phyloP scores from a whole-genome alignment of 768 basidiomycete genomes.

The Phaffia tasmanica region DNA sequence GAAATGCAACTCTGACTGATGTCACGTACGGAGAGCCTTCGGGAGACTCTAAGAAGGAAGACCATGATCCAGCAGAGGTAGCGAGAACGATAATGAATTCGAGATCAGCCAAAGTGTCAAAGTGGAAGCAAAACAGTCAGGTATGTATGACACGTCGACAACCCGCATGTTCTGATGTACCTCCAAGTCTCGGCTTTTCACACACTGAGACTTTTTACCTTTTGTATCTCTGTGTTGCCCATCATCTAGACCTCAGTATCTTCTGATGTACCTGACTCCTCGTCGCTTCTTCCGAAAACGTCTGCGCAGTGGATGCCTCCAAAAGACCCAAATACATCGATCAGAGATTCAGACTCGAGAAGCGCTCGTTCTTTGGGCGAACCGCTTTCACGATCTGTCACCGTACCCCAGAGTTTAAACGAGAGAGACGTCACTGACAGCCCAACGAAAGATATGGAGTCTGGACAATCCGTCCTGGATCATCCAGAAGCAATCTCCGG shows the following conservation, averaged over 20 bases:
- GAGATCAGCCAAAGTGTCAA: slow-evolving; percentile 40
- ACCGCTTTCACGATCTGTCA: neutral
- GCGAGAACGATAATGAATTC: slow-evolving; percentile 41
- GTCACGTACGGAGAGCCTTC: neutral
- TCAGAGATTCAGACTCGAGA: neutral
- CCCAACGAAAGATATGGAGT: neutral
- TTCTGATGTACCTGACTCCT: slow-evolving; percentile 5
- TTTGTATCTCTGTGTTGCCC: neutral
- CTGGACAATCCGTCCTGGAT: neutral
- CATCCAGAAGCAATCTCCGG: neutral
- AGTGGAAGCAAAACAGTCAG: slow-evolving; percentile 35
- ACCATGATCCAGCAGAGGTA: slow-evolving; percentile 10
- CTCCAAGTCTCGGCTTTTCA: neutral
- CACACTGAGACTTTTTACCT: neutral
- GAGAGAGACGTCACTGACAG: neutral
- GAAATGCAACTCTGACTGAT: neutral
- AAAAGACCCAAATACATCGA: neutral
- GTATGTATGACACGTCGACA: neutral
- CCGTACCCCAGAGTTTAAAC: neutral
- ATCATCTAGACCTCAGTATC: neutral
- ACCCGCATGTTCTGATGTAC: neutral
- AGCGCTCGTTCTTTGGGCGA: neutral
- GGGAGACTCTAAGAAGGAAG: slow-evolving; percentile 2
- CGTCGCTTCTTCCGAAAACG: neutral
- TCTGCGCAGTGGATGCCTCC: neutral